A percentile compares a stretch with the other conserved stretches of the same genome.
phyloP scores from a whole-genome alignment of 106 monocot species.

The Posidonia australis region DNA sequence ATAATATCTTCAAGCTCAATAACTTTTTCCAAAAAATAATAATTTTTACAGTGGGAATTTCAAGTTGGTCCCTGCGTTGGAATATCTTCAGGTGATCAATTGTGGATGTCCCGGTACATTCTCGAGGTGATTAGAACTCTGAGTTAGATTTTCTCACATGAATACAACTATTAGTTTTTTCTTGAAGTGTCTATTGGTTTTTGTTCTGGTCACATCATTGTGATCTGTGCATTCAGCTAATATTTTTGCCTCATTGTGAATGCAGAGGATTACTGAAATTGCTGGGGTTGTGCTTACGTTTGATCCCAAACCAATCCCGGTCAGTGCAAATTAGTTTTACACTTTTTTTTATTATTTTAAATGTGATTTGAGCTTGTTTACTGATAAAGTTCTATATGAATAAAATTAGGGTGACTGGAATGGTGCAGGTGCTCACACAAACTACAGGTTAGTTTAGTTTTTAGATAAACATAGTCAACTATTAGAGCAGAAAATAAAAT shows the following conservation, averaged over 20 bases:
- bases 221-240: background rate
- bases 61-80: conserved; percentile 11
- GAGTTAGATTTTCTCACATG: too few relatives aligned
- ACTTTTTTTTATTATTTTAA: too few relatives aligned
- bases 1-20: background rate
- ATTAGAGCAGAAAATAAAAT: too few relatives aligned
- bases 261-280: conserved; percentile 17
- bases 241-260: background rate
- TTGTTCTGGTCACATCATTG: background rate
- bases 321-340: background rate
- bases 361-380: background rate
- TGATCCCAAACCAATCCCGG: conserved; percentile 22
- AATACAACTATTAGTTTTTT: too few relatives aligned
- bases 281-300: conserved; percentile 15
- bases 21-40: too few relatives aligned
- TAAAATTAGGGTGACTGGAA: conserved; percentile 22
- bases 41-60: conserved; percentile 18
- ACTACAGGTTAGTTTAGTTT: conserved; percentile 13
- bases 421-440: conserved; percentile 25
- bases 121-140: conserved; percentile 9
- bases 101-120: conserved; percentile 16
- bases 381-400: background rate
- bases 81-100: conserved; percentile 13
- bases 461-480: too few relatives aligned
- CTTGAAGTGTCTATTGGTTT: background rate